phyloP scores from a whole-genome alignment of 2,329 filamentous ascomycete genomes.

The Verticillium nonalfalfae region DNA sequence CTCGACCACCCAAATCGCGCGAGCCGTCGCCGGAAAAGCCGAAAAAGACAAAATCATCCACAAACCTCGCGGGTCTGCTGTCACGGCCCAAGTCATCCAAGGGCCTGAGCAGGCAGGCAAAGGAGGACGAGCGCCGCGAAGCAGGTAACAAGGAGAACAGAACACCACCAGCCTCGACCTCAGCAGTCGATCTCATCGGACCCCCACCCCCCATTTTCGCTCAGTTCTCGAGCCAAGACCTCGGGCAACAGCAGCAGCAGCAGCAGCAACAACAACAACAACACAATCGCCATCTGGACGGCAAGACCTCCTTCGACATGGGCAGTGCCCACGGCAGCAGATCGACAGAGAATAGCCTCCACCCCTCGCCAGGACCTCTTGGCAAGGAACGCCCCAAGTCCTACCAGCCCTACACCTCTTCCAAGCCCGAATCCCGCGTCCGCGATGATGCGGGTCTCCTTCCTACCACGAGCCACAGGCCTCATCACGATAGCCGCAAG shows the following conservation, averaged over 20 bases:
- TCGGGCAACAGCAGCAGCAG: conserved; percentile 11
- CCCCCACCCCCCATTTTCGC: conserved; percentile 68
- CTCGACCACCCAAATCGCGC: conserved; percentile 31
- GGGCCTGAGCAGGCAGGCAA: conserved; percentile 47
- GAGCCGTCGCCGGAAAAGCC: conserved; percentile 53
- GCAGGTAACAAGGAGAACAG: conserved; percentile 77
- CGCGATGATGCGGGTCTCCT: conserved; percentile 9
- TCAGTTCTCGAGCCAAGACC: conserved; percentile 52
- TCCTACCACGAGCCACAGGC: conserved; percentile 12
- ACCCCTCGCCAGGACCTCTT: background rate
- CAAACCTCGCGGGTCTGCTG: conserved; percentile 73
- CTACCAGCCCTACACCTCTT: conserved; percentile 32
- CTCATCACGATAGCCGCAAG: conserved; percentile 3
- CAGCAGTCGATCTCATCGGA: conserved; percentile 26
- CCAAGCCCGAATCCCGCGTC: conserved; percentile 9
- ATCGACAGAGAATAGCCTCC: background rate
- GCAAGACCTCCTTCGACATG: conserved; percentile 12
- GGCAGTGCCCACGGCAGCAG: conserved; percentile 7
- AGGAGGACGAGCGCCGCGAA: conserved; percentile 43
- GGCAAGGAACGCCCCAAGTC: conserved; percentile 44
- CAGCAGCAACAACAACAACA: background rate
- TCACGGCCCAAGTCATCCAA: conserved; percentile 69
- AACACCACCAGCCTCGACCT: conserved; percentile 48
- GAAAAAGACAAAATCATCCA: conserved; percentile 76
- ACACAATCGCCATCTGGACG: conserved; percentile 1